Conservation (phyloP, 1,139 yeast species). For the Diutina ranongensis region DNA sequence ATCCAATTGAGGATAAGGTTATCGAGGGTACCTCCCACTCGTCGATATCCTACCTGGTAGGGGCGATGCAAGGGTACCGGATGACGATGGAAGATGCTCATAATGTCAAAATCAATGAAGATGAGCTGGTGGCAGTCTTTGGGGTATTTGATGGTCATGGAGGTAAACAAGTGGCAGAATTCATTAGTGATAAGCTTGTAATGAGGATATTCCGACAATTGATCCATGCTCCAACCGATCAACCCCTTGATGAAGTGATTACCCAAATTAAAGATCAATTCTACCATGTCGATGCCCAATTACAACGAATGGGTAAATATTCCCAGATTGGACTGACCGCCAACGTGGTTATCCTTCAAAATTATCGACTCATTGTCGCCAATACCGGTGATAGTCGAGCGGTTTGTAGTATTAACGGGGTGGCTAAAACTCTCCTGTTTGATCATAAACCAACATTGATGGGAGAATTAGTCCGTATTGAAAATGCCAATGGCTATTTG, state of each 20-base stretch:
- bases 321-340: constrained; percentile 62
- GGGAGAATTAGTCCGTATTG: constrained; percentile 67
- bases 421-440: constrained; percentile 51
- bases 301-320: constrained; percentile 30
- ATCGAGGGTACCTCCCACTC: constrained; percentile 34
- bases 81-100: constrained; percentile 74
- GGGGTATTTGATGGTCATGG: constrained; percentile 82
- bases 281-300: constrained; percentile 43
- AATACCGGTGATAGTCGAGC: constrained; percentile 72
- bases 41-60: constrained; percentile 46
- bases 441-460: constrained; percentile 70
- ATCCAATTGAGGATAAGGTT: constrained; percentile 60
- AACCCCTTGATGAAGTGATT: neutral
- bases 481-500: constrained; percentile 65
- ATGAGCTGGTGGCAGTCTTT: constrained; percentile 42
- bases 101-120: constrained; percentile 31
- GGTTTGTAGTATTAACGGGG: constrained; percentile 39
- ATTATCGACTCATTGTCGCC: constrained; percentile 42
- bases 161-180: constrained; percentile 49
- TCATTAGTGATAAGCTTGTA: constrained; percentile 36
- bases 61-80: constrained; percentile 74
- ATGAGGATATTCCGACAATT: constrained; percentile 20
- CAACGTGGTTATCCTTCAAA: constrained; percentile 40
- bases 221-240: constrained; percentile 9
- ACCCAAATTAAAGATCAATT: constrained; percentile 37